Base-by-base conservation (phyloP, 768 basidiomycete species). In the Tephrocybe sp. region DNA sequence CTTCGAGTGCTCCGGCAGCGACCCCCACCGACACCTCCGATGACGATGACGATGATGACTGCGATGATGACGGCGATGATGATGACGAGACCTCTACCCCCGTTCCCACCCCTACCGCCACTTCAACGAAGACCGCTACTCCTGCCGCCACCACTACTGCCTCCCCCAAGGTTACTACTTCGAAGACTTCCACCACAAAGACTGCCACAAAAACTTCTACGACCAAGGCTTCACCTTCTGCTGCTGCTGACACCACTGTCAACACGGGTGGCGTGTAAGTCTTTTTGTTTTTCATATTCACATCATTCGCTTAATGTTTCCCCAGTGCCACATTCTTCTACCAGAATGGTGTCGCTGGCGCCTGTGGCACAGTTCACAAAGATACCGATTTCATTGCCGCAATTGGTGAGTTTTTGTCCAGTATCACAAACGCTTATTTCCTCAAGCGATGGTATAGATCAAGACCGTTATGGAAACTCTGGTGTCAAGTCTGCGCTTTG, bases 281-380 rank as follows among this genome's bases (percentile, higher is more conserved):
- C 7, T 52, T 35, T 44, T 46, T 51, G 18, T 18, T 44, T 21
- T n/a, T 21, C n/a, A 3, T 26, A 36, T 32, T 37, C 16, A 21
- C 36, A 8, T 52, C n/a, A 37, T 21, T 12, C 16, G 13, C 47
- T 49, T 44, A 13, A 27, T 15, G 25, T n/a, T 42, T 42, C 38
- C 41, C 47, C 25, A 84, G 83, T 52, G 84, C 79, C 30, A 87
- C 85, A 2, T 87, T 66, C 65, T 92, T 77, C 74, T 79, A 73
- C 68, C 89, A 91, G 74, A 69, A 79, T 39, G 87, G 86, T 39
- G 73, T 74, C 31, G 73, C 88, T 7, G 94, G 94, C 46, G 88
- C 90, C 5, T 97, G 95, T 66, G 95, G 94, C 22, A 60, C 47
- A 11, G 67, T 72, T 19, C 69, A 77, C 75, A 49, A 60, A 2